phyloP scores from a whole-genome alignment of 345 rosid genomes.

The Diplotaxis tenuifolia region DNA sequence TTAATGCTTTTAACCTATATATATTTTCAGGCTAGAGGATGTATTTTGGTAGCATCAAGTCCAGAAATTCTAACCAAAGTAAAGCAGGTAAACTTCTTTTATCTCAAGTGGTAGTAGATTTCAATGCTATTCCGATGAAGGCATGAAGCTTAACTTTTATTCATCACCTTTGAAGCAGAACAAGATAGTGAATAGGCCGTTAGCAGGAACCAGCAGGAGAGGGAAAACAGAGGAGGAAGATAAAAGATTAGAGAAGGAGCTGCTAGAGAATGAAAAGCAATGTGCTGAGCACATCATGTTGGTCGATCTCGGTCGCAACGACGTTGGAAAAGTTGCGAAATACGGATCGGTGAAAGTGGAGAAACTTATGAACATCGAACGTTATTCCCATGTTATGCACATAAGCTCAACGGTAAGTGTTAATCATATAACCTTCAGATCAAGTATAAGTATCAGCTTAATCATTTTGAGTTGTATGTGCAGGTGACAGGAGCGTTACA shows the following conservation, averaged over 20 bases:
- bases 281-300: conserved; percentile 90
- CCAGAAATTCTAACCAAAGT: conserved; percentile 90
- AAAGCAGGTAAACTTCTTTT: conserved; percentile 55
- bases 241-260: conserved; percentile 45
- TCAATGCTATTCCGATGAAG: background rate
- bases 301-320: conserved; percentile 87
- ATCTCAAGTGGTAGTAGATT: background rate
- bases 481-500: conserved; percentile 85
- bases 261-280: conserved; percentile 70
- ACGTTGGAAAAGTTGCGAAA: conserved; percentile 88
- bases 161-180: conserved; percentile 43
- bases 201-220: conserved; percentile 83
- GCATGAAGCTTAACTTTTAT: conserved; percentile 12
- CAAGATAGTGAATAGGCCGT: conserved; percentile 77
- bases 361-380: conserved; percentile 84
- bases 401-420: conserved; percentile 84
- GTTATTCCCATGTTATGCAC: conserved; percentile 94
- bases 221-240: conserved; percentile 70
- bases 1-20: background rate
- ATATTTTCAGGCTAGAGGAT: conserved; percentile 64
- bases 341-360: conserved; percentile 83
- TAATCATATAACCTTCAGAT: background rate
- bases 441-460: background rate
- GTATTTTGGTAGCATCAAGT: conserved; percentile 87
- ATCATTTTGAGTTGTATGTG: background rate